Conservation (phyloP, 495 filamentous ascomycete genomes). For the Trichoderma erinaceum region DNA sequence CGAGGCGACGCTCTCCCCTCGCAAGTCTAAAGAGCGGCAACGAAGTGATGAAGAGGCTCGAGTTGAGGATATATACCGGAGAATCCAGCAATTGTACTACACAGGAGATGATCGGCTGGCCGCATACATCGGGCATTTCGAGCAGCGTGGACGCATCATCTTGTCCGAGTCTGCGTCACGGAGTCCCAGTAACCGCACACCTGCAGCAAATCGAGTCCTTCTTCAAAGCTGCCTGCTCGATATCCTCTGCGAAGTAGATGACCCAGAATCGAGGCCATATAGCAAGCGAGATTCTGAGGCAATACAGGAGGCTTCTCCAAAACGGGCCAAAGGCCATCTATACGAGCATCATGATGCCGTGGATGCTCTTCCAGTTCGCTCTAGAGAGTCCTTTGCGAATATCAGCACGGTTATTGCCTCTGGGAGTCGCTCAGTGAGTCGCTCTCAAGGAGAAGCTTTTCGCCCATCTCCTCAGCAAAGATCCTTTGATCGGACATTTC, state of each 20-base stretch:
- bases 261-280: background rate
- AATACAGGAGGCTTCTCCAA: background rate
- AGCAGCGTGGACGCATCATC: background rate
- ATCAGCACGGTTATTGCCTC: background rate
- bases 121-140: slow-evolving; percentile 19
- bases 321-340: background rate
- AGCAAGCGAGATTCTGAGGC: background rate
- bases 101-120: slow-evolving; percentile 17
- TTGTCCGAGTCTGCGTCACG: background rate
- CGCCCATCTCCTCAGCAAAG: background rate
- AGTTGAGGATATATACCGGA: slow-evolving; percentile 19
- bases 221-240: background rate
- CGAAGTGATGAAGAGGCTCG: slow-evolving; percentile 15
- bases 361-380: slow-evolving; percentile 7
- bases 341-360: slow-evolving; percentile 6
- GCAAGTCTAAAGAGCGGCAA: slow-evolving; percentile 17
- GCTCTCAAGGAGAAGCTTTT: background rate
- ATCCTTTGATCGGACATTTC: background rate
- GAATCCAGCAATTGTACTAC: slow-evolving; percentile 22
- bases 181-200: slow-evolving; percentile 9
- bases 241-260: background rate
- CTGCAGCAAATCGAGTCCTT: background rate
- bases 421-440: background rate
- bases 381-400: background rate
- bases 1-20: slow-evolving; percentile 18